Evolutionary conservation across 768 basidiomycete genomes (phyloP).

Genomic region (Dendrothele bispora): DNA sequence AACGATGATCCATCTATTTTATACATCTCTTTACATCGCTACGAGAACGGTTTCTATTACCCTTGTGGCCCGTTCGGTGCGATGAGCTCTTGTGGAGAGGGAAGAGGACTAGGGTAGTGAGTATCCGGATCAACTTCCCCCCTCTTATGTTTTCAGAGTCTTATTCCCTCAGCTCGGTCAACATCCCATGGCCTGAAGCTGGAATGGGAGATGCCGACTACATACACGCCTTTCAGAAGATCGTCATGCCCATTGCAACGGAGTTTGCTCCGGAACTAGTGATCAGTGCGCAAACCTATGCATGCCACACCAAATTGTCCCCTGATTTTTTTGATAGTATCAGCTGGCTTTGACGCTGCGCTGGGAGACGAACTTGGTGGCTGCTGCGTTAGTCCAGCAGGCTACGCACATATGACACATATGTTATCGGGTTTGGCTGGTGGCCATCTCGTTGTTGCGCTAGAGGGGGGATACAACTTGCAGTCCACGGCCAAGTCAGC

Average conservation of each 20-base stretch:
- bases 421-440: constrained; percentile 89
- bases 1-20: constrained; percentile 89
- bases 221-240: constrained; percentile 91
- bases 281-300: constrained; percentile 79
- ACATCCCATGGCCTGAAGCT: constrained; percentile 88
- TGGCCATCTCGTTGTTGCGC: constrained; percentile 87
- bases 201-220: constrained; percentile 97
- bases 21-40: constrained; percentile 94
- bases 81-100: constrained; percentile 83
- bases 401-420: constrained; percentile 98
- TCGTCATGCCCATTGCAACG: constrained; percentile 95
- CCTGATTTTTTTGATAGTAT: constrained; percentile 56
- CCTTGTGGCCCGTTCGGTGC: constrained; percentile 91
- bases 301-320: neutral
- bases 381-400: constrained; percentile 87
- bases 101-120: constrained; percentile 82
- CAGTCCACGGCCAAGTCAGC: constrained; percentile 86
- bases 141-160: constrained; percentile 7
- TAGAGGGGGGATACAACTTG: constrained; percentile 98
- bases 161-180: constrained; percentile 69
- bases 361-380: constrained; percentile 89
- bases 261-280: constrained; percentile 97
- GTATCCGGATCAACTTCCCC: constrained; percentile 26
- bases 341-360: constrained; percentile 97
- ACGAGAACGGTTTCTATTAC: constrained; percentile 90